Conservation (phyloP, 768 basidiomycete species). For the Amanita molliuscula region DNA sequence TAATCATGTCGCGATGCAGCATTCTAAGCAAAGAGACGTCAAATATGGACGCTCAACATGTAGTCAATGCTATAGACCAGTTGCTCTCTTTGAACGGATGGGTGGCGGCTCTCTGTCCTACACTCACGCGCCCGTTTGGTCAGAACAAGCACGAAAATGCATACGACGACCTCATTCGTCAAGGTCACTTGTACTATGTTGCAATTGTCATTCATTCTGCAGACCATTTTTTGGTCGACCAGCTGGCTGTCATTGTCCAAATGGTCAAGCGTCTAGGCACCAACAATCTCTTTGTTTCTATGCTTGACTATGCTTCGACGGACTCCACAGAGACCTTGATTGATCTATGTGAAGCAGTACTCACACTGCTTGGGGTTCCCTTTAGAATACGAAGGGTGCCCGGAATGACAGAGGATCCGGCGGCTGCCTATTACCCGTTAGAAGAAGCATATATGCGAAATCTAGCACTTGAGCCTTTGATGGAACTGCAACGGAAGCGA, state of each 20-base stretch:
- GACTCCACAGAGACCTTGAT: constrained; percentile 93
- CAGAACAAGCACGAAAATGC: constrained; percentile 79
- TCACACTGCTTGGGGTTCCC: constrained; percentile 87
- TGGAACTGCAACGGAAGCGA: constrained; percentile 68
- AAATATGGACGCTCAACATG: constrained; percentile 84
- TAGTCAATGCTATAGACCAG: constrained; percentile 84
- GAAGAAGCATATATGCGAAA: constrained; percentile 95
- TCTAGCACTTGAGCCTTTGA: constrained; percentile 81
- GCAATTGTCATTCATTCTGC: constrained; percentile 96
- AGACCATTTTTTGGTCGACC: constrained; percentile 98
- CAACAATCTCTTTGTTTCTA: constrained; percentile 88
- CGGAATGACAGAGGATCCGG: constrained; percentile 84
- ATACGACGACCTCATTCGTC: constrained; percentile 80
- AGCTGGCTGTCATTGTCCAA: constrained; percentile 96
- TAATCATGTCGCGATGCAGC: constrained; percentile 23
- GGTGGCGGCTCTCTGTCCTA: constrained; percentile 94
- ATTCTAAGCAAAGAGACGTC: constrained; percentile 77
- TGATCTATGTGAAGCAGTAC: constrained; percentile 91
- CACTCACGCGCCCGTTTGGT: constrained; percentile 88
- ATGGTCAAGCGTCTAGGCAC: constrained; percentile 86
- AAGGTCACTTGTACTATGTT: constrained; percentile 85
- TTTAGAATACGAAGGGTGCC: constrained; percentile 90
- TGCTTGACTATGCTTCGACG: constrained; percentile 93
- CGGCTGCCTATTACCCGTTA: constrained; percentile 86
- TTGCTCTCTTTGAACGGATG: constrained; percentile 94